Conservation (phyloP, 2,329 filamentous ascomycete genomes). For the Nothopassalora personata region DNA sequence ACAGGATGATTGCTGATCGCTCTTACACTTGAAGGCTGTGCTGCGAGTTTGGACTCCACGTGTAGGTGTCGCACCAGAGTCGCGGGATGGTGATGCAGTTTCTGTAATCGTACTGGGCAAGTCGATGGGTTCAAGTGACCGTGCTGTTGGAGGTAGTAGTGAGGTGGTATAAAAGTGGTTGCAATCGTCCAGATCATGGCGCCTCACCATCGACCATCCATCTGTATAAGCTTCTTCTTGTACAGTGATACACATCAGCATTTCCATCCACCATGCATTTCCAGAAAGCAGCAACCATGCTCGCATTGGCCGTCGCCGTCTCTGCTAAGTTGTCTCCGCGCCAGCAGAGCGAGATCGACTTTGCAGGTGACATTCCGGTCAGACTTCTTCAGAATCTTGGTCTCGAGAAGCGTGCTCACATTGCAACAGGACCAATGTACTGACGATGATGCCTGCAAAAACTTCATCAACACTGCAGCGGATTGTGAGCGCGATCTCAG, state of each 20-base stretch:
- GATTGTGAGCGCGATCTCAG: background rate
- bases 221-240: background rate
- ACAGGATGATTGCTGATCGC: background rate
- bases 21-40: background rate
- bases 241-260: background rate
- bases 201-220: background rate
- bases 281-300: background rate
- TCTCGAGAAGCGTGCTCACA: background rate
- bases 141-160: background rate
- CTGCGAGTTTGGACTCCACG: background rate
- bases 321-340: background rate
- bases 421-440: background rate
- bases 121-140: background rate
- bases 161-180: background rate
- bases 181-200: background rate
- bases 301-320: background rate
- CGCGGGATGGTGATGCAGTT: background rate
- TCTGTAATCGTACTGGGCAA: background rate
- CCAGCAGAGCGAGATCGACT: background rate
- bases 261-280: background rate
- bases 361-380: background rate
- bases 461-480: background rate
- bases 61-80: background rate
- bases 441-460: background rate
- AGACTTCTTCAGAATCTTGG: background rate